Conservation (phyloP, 495 filamentous ascomycete species). For the Trichocladium antarcticum region DNA sequence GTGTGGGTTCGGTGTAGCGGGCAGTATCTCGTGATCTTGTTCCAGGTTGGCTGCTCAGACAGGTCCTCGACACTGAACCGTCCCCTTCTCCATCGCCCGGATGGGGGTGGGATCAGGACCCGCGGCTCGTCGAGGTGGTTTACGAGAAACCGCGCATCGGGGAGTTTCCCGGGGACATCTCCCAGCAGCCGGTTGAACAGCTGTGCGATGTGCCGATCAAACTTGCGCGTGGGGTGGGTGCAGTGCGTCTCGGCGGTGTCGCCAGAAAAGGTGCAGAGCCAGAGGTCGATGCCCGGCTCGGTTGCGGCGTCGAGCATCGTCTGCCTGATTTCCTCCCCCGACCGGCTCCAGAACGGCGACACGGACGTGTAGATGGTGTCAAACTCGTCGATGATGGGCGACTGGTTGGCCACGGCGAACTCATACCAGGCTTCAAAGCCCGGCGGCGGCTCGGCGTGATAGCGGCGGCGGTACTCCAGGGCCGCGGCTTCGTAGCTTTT, state of each 20-base stretch:
- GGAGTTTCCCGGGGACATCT: slow-evolving; percentile 49
- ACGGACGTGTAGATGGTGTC: slow-evolving; percentile 35
- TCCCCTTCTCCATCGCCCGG: neutral
- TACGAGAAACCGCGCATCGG: slow-evolving; percentile 65
- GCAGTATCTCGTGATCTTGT: slow-evolving; percentile 15
- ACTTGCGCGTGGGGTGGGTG: slow-evolving; percentile 14
- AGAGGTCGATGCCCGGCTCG: slow-evolving; percentile 15
- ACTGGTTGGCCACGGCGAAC: slow-evolving; percentile 47
- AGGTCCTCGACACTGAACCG: neutral
- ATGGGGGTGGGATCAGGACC: slow-evolving; percentile 44
- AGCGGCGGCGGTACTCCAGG: slow-evolving; percentile 43
- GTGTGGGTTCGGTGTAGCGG: neutral
- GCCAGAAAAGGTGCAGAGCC: slow-evolving; percentile 19
- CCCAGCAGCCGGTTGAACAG: slow-evolving; percentile 41
- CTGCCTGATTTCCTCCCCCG: slow-evolving; percentile 16
- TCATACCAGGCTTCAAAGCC: slow-evolving; percentile 56
- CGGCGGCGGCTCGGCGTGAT: slow-evolving; percentile 43
- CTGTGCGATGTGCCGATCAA: slow-evolving; percentile 16
- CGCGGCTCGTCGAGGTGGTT: slow-evolving; percentile 70
- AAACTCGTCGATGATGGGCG: slow-evolving; percentile 62
- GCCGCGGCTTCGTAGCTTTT: slow-evolving; percentile 32
- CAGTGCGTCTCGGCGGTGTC: slow-evolving; percentile 16
- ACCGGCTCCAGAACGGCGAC: slow-evolving; percentile 20
- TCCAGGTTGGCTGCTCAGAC: slow-evolving; percentile 11
- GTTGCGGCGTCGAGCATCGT: slow-evolving; percentile 5